A percentile compares a stretch with the other conserved stretches of the same genome.
Evolutionary conservation across 257 asterid species (phyloP).

Genomic region (Jasminum sambac): DNA sequence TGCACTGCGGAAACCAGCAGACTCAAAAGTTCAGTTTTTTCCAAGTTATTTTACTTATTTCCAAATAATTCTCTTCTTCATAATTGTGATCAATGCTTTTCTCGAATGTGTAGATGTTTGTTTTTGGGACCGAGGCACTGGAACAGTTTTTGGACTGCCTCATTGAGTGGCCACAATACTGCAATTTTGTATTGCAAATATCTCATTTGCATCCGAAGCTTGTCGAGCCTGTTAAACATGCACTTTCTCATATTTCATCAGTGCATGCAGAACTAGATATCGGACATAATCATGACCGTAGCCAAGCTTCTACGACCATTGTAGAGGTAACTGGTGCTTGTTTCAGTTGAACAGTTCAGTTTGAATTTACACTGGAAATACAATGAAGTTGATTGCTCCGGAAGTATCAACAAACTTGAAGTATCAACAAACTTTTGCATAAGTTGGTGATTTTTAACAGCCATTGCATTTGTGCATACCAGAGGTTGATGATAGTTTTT

Average conservation of each 20-base stretch:
- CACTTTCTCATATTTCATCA: conserved; percentile 67
- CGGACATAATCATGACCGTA: conserved; percentile 45
- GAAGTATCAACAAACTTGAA: background rate
- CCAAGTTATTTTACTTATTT: conserved; percentile 12
- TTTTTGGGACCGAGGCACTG: conserved; percentile 87
- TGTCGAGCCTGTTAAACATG: conserved; percentile 66
- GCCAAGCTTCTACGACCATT: conserved; percentile 46
- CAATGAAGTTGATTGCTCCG: conserved; percentile 7
- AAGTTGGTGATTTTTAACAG: background rate
- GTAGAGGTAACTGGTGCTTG: conserved; percentile 54
- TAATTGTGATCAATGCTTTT: conserved; percentile 25
- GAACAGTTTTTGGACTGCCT: conserved; percentile 94
- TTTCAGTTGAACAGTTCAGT: conserved; percentile 13
- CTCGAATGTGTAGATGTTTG: conserved; percentile 69
- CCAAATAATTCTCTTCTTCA: conserved; percentile 13
- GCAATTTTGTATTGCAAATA: conserved; percentile 94
- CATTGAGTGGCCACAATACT: conserved; percentile 97
- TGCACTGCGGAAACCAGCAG: conserved; percentile 90
- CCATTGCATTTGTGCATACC: background rate
- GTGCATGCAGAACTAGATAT: conserved; percentile 68
- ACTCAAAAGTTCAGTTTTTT: conserved; percentile 61
- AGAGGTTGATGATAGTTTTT: background rate
- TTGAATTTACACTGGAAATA: conserved; percentile 1
- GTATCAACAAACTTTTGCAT: background rate
- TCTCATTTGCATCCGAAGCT: conserved; percentile 84